Percentiles rank a stretch among this genome's conserved stretches.
Conservation (phyloP, 371 early-diverging fungal genomes). For the Actinomortierella wolfii region DNA sequence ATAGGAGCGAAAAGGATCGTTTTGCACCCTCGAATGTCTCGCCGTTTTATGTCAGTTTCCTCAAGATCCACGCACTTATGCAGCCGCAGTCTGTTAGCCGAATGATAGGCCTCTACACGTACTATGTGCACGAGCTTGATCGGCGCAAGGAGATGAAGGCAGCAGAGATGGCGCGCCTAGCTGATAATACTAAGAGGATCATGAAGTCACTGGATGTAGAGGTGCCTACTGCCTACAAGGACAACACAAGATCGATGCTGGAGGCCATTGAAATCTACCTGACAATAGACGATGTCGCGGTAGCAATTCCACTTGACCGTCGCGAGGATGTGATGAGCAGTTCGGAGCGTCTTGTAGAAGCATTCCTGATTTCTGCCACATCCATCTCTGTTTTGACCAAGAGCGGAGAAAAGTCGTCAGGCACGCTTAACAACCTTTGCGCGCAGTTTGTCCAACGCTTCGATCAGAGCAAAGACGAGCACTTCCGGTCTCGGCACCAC, state of each 20-base stretch:
- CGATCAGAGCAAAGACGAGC: constrained; percentile 71
- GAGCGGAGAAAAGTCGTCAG: constrained; percentile 62
- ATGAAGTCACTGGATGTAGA: constrained; percentile 65
- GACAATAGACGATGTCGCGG: constrained; percentile 60
- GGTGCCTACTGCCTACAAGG: constrained; percentile 50
- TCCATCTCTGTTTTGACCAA: constrained; percentile 63
- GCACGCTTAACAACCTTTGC: constrained; percentile 61
- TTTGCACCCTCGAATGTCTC: constrained; percentile 40
- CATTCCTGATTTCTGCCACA: constrained; percentile 66
- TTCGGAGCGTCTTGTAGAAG: constrained; percentile 45
- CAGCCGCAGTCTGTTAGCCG: constrained; percentile 78
- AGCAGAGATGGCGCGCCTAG: constrained; percentile 64
- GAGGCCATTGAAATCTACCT: constrained; percentile 60
- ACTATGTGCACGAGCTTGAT: constrained; percentile 70
- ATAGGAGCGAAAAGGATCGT: constrained; percentile 17
- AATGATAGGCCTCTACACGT: constrained; percentile 70
- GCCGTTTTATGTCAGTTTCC: constrained; percentile 58
- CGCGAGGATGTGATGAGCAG: constrained; percentile 47
- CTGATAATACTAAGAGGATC: constrained; percentile 69
- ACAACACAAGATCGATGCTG: constrained; percentile 57
- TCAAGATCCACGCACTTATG: constrained; percentile 74
- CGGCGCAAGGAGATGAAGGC: constrained; percentile 60
- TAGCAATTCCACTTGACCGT: constrained; percentile 70
- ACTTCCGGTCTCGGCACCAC: constrained; percentile 69
- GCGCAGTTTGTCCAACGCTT: constrained; percentile 78